A percentile compares a stretch with the other conserved stretches of the same genome.
Evolutionary conservation across 257 asterid genomes (phyloP).

Genomic region (Linderniella brevidens): DNA sequence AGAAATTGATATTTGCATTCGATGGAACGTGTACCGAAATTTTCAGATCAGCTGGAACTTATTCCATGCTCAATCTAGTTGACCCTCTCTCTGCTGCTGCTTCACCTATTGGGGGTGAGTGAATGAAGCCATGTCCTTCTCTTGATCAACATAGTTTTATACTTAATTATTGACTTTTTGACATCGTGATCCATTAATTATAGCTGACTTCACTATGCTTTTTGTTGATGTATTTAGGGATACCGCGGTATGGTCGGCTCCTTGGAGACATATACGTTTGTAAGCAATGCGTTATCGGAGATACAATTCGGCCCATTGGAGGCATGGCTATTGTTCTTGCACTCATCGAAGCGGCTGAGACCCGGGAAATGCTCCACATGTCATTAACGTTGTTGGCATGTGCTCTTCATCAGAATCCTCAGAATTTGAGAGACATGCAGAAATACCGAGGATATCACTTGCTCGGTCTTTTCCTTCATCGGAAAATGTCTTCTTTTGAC

Average conservation of each 20-base stretch:
- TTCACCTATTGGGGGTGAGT: slow-evolving; percentile 97
- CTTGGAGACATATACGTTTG: slow-evolving; percentile 80
- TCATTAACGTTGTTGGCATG: slow-evolving; percentile 71
- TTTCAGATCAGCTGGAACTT: slow-evolving; percentile 70
- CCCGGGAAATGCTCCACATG: slow-evolving; percentile 98
- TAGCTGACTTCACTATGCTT: background rate
- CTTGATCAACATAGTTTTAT: background rate
- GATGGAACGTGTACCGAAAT: slow-evolving; percentile 91
- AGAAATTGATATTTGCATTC: slow-evolving; percentile 90
- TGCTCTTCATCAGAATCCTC: slow-evolving; percentile 95
- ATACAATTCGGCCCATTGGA: slow-evolving; percentile 83
- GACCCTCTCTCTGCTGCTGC: slow-evolving; percentile 99
- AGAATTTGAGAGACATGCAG: slow-evolving; percentile 94
- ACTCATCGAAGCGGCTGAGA: slow-evolving; percentile 97
- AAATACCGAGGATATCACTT: slow-evolving; percentile 87
- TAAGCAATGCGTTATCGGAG: slow-evolving; percentile 85
- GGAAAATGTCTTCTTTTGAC: slow-evolving; percentile 88
- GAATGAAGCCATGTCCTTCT: slow-evolving; percentile 4
- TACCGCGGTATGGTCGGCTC: slow-evolving; percentile 97
- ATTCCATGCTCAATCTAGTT: slow-evolving; percentile 89
- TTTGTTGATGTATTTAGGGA: slow-evolving; percentile 39
- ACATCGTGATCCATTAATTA: background rate
- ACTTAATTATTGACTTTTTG: background rate
- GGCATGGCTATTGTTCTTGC: slow-evolving; percentile 95
- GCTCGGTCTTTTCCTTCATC: slow-evolving; percentile 86